Evolutionary conservation across 2,329 filamentous ascomycete species (phyloP), one percentile per base, ranked within the genome.

Genomic region (Epichloe sp.): DNA sequence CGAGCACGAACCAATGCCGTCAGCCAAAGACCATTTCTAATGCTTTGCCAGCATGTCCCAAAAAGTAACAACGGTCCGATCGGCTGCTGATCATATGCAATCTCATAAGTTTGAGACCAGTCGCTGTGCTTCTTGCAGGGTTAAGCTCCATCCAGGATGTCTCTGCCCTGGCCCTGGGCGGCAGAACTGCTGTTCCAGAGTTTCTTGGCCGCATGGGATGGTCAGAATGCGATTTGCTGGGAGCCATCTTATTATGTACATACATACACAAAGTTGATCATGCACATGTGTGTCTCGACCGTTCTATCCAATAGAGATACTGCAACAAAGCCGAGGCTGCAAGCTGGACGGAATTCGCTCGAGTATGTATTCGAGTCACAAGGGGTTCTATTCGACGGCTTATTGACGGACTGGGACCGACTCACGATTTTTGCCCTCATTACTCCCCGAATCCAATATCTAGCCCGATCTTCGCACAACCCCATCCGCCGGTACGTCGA

Each of bases 41-140:
- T 31, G 23, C 8, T 11, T 44, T 44, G 17, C 44, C 26, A 46
- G 34, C 31, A 26, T 11, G 19, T n/a, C 10, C 21, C 51, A 42
- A 35, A 26, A 26, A 34, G 54, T 48, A 44, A 46, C 48, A 19
- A 53, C 49, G 37, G 51, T 51, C 10, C 42, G 49, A 7, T 26
- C 35, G 19, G 44, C 51, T 44, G 44, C 36, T 40, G 42, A 46
- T 21, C 5, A 36, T 35, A 17, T 17, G 19, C 26, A 41, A 44
- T 36, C 26, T 14, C 37, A 38, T 38, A n/a, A 38, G 14, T 38
- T 42, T 38, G 15, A 38, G 36, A 38, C 14, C 14, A 14, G 36
- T n/a, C 36, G 36, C 36, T n/a, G 15, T 26, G 23, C 36, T 37
- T 14, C 12, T 37, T 12, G 40, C 40, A 43, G 40, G 40, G 40